These are phyloP conservation scores for Chrysopogon serrulatus DNA, from an alignment of 176 grass and related monocot genomes.

Conservation along the genomic window DNA sequence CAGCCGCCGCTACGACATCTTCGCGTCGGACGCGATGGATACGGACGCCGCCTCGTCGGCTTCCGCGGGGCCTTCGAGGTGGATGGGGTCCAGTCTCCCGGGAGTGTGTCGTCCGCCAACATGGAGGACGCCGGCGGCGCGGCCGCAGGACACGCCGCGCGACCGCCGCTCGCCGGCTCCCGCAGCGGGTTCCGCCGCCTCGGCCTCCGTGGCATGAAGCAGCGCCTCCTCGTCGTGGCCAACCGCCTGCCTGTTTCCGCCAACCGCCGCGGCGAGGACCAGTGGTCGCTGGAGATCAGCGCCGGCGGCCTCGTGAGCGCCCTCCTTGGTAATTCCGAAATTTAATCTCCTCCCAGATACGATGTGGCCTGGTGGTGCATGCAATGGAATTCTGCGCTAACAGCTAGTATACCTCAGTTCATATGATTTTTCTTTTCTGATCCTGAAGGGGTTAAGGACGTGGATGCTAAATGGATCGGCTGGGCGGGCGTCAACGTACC, in stretches of 20 bases:
- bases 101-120: background rate
- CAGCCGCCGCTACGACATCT: conserved; percentile 4
- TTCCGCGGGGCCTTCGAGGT: background rate
- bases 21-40: conserved; percentile 42
- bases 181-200: conserved; percentile 43
- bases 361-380: conserved; percentile 11
- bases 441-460: conserved; percentile 80
- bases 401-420: background rate
- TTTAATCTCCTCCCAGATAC: conserved; percentile 20
- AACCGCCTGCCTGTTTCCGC: conserved; percentile 94
- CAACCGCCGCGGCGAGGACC: conserved; percentile 79
- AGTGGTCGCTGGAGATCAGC: conserved; percentile 96
- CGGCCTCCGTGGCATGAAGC: conserved; percentile 81
- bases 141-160: conserved; percentile 11
- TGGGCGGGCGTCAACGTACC: conserved; percentile 97
- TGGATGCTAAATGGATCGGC: conserved; percentile 99
- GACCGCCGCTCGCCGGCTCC: conserved; percentile 29
- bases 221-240: conserved; percentile 91
- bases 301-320: conserved; percentile 94
- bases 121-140: conserved; percentile 30
- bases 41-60: conserved; percentile 18
- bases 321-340: conserved; percentile 63
- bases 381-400: background rate
- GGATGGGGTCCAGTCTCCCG: conserved; percentile 4
- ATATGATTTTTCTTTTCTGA: background rate